Base-by-base conservation (phyloP, 495 filamentous ascomycete genomes). In the Xylaria intraflava region DNA sequence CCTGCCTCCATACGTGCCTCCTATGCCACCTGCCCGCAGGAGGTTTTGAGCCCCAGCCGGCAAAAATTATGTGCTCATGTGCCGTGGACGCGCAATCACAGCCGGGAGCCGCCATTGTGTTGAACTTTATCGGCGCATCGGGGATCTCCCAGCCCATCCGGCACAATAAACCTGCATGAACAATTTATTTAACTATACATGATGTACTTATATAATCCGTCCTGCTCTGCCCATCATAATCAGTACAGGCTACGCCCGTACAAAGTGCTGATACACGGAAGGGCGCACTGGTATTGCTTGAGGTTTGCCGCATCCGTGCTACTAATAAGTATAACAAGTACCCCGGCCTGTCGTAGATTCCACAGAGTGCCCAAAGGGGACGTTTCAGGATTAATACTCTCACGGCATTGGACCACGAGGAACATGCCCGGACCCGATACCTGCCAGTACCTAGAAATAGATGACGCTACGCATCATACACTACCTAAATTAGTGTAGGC, bases 81-180 rank as follows among this genome's bases (percentile, higher is more conserved):
- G 29, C 41, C 41, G 14, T 46, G 51, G 51, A 53, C 51, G 51
- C 51, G 51, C 51, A 53, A 53, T 40, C 4, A n/a, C 23, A 53
- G 10, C 17, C 51, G 27, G 42, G 42, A 53, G 30, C 31, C 51
- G 39, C 33, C 3, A 46, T 12, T 40, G 41, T 39, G 42, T 53
- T 46, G 51, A 53, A 53, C 51, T 53, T 31, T 53, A 33, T 53
- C 51, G 51, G 51, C 42, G 46, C 33, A 53, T 41, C 51, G 31
- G 42, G 42, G 42, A 53, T 53, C 51, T 46, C 27, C 31, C 43
- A 19, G 38, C 43, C 33, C 51, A 35, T n/a, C 30, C 23, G 22
- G 24, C 33, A 41, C 31, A 4, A 29, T 29, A 29, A 29, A 29
- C 9, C 4, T 29, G n/a, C n/a, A n/a, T n/a, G n/a, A n/a, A n/a